phyloP scores from a whole-genome alignment of 2,329 filamentous ascomycete species.

The Fusarium circinatum region DNA sequence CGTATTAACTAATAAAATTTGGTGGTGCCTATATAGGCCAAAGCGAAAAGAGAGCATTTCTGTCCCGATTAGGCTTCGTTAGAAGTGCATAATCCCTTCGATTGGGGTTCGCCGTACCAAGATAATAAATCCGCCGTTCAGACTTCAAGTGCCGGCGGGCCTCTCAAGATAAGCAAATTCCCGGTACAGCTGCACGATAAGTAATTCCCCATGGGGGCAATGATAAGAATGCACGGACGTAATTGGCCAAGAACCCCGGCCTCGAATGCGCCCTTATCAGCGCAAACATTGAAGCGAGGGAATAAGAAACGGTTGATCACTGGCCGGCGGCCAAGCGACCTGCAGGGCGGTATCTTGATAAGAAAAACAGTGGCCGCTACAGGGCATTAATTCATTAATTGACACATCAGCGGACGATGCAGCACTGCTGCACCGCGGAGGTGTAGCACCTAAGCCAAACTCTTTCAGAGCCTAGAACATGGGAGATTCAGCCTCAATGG shows the following conservation, averaged over 20 bases:
- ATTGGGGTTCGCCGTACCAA: neutral
- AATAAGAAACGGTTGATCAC: neutral
- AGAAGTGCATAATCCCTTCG: neutral
- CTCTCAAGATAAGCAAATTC: slow-evolving; percentile 14
- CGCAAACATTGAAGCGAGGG: neutral
- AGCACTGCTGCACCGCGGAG: slow-evolving; percentile 7
- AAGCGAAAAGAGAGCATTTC: neutral
- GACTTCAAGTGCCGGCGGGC: slow-evolving; percentile 13
- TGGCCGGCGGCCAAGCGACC: slow-evolving; percentile 13
- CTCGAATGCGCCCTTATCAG: slow-evolving; percentile 15
- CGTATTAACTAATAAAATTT: neutral
- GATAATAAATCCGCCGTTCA: neutral
- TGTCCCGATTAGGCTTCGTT: neutral
- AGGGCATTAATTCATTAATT: slow-evolving; percentile 22
- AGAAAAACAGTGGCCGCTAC: neutral
- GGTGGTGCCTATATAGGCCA: neutral
- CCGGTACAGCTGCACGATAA: neutral
- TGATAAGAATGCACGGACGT: slow-evolving; percentile 4
- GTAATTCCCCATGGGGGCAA: slow-evolving; percentile 1
- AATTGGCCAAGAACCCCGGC: slow-evolving; percentile 16
- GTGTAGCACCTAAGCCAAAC: neutral
- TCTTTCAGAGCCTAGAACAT: neutral
- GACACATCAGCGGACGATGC: slow-evolving; percentile 10
- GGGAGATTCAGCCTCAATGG: neutral
- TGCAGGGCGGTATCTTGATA: slow-evolving; percentile 16